Evolutionary conservation across 306 rosid genomes (phyloP), one percentile per base, ranked within the genome.

Genomic region (Citrullus mucosospermus): DNA sequence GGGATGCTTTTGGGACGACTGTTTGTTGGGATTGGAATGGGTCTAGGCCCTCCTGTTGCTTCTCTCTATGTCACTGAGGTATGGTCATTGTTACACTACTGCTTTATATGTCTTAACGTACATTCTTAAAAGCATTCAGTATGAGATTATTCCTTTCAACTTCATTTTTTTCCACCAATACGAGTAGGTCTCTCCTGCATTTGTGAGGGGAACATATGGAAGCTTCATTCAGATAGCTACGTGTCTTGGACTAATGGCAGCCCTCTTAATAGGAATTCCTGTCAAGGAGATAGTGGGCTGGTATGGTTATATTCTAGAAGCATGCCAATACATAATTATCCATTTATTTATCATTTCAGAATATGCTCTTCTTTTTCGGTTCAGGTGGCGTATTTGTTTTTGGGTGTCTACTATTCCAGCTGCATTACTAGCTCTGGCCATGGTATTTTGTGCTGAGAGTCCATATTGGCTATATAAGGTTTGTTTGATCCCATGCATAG

Each of bases 331-430:
- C 51, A 63, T 81, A 16, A 60, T 54, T 79, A 41, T 81, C 66
- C 34, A n/a, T 72, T 58, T 81, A 17, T 72, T 53, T 81, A 43
- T 80, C 66, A 41, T 75, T 78, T 82, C 81, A 66, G 63, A 85
- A 51, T 76, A 61, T 62, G 53, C 59, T 30, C 65, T 69, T 69
- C 51, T 67, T 80, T 41, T 76, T 81, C 17, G 77, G 78, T 82
- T 84, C 86, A 95, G 98, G 98, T 95, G 98, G 98, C 96, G 98
- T 61, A 88, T 89, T 83, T 95, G 98, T 84, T 95, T 95, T 80
- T 84, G 96, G 97, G 83, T 88, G 66, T 92, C 98, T 36, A 85
- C 81, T 82, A 84, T 95, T 82, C 98, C 98, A 71, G 95, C 98
- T 41, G 92, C 89, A 65, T 68, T 81, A 83, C 92, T 95, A 78